Percentiles rank a stretch among this genome's conserved stretches.
These are phyloP conservation scores for Ichthyophthirius multifiliis DNA, from an alignment of 169 alveolate genomes.

Conservation along the genomic window DNA sequence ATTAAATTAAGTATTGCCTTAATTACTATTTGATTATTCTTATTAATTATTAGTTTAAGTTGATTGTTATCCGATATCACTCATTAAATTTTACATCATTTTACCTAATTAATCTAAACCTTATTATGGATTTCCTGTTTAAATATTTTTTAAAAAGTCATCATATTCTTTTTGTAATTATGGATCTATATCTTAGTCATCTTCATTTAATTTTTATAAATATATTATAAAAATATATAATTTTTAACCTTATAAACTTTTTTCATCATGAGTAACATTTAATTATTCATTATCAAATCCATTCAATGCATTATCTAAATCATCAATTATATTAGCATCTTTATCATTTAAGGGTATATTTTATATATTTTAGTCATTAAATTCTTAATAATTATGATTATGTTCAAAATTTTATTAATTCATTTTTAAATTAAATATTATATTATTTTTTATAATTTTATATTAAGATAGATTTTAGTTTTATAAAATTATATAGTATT, in stretches of 20 bases:
- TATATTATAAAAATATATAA: background rate
- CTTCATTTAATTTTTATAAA: background rate
- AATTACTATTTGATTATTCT: background rate
- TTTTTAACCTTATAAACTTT: background rate
- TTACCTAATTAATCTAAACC: background rate
- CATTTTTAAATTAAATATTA: too few relatives aligned
- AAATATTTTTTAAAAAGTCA: constrained; percentile 6
- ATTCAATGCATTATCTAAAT: constrained; percentile 9
- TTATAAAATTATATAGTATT: too few relatives aligned
- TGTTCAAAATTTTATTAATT: too few relatives aligned
- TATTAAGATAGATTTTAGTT: too few relatives aligned
- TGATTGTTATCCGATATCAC: background rate
- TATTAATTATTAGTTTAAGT: background rate
- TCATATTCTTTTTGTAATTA: background rate
- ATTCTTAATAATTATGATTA: too few relatives aligned
- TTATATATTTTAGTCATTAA: too few relatives aligned
- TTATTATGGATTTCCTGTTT: background rate
- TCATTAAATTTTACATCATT: background rate
- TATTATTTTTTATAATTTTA: too few relatives aligned
- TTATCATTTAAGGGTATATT: too few relatives aligned
- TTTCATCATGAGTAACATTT: background rate
- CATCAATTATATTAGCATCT: background rate
- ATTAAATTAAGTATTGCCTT: background rate
- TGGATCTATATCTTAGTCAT: background rate
- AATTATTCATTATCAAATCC: background rate